phyloP scores from a whole-genome alignment of 768 basidiomycete species.

The Hebeloma cylindrosporum region DNA sequence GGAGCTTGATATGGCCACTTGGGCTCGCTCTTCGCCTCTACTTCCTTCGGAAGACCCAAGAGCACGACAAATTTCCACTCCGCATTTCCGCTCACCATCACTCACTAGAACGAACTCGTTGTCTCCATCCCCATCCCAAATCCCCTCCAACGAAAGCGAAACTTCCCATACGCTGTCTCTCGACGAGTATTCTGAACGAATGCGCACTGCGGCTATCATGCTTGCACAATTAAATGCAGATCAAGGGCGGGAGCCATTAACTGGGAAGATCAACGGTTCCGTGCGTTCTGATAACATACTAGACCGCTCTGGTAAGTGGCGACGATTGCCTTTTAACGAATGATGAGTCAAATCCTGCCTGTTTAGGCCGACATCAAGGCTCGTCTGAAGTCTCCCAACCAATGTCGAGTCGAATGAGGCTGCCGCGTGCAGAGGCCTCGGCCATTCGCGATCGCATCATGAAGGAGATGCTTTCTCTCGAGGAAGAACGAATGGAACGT shows the following conservation, averaged over 20 bases:
- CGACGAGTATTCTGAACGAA: conserved; percentile 97
- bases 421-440: conserved; percentile 81
- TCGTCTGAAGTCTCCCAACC: conserved; percentile 27
- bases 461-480: conserved; percentile 96
- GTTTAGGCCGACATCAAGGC: conserved; percentile 14
- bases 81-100: conserved; percentile 14
- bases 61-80: conserved; percentile 9
- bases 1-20: conserved; percentile 82
- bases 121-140: conserved; percentile 10
- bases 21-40: conserved; percentile 64
- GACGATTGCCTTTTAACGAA: not conserved
- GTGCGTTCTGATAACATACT: conserved; percentile 18
- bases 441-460: conserved; percentile 95
- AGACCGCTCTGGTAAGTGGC: conserved; percentile 22
- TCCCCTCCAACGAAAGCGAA: conserved; percentile 14
- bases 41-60: conserved; percentile 34
- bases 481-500: conserved; percentile 94
- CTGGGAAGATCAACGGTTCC: conserved; percentile 19
- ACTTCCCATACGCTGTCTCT: conserved; percentile 58
- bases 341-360: not conserved
- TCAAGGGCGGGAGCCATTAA: conserved; percentile 52
- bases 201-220: conserved; percentile 99
- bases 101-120: conserved; percentile 17
- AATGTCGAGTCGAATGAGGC: conserved; percentile 56
- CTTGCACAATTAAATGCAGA: conserved; percentile 92